Evolutionary conservation across 1,284 basidiomycete species (phyloP), one percentile per base, ranked within the genome.

Genomic region (Ceratobasidium sp.): DNA sequence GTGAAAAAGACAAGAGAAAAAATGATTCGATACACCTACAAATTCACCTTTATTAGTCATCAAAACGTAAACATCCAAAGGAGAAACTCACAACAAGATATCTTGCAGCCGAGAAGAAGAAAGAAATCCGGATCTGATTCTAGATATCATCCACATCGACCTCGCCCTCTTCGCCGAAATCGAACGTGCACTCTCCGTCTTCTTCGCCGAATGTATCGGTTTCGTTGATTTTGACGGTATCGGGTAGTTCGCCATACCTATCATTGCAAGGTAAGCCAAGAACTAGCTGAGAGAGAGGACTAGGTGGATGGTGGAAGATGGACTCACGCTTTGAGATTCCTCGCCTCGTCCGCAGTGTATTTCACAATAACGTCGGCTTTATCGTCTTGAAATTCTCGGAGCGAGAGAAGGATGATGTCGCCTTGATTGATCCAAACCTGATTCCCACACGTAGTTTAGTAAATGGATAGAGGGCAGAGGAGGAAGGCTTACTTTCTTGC

Each of bases 391-490:
- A 99, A 99, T 77, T 99, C 98, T 82, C 98, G 95, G 73, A 99
- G 90, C 42, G 97, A 99, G 54, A 99, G 89, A 61, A 99, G 89
- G 80, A 99, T 93, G 84, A 99, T 99, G 84, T 99, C 98, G 82
- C 98, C 98, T 83, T 97, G 95, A 84, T 98, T 98, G 86, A 99
- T 99, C 98, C 98, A 99, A 82, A 99, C 97, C 96, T 98, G 48
- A 46, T 46, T 46, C 12, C 46, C 40, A 10, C 40, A 10, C 7
- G 5, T 73, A 23, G 42, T 28, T 52, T 50, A 52, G 17, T n/a
- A 54, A 26, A n/a, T 33, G 54, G 46, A 33, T 28, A 61, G 44
- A n/a, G 23, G 44, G 44, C 0, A 68, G 54, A 28, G 23, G 2
- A 44, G 20, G 15, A 69, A n/a, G 59, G 84, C 90, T 79, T 82